Evolutionary conservation across 495 filamentous ascomycete species (phyloP), one percentile per base, ranked within the genome.

Genomic region (Trichoderma parareesei): DNA sequence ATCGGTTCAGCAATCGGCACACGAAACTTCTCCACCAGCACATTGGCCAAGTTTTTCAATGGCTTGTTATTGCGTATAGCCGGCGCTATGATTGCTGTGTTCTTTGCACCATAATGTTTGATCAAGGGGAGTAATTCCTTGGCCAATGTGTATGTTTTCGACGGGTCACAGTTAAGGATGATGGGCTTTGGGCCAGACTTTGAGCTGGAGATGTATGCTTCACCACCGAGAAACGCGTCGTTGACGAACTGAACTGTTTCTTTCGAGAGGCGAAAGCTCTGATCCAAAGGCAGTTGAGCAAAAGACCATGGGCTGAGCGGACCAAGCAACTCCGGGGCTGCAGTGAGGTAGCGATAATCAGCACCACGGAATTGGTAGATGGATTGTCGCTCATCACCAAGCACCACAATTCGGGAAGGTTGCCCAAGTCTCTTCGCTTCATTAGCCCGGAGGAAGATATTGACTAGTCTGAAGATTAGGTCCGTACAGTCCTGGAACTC

Each of bases 301-400:
- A 53, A 64, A 35, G 63, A 44, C 33, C 27, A 64, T n/a, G 63
- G 63, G 43, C 20, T 57, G 43, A 61, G 14, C 8, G 27, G 43
- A 41, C 59, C 65, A 18, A 67, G 62, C 53, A 67, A 40, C 10
- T 64, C 65, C 18, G 65, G 62, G 40, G 62, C 48, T 27, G 55
- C 41, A 57, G 48, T 65, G 38, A 67, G 65, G 62, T 57, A 67
- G 27, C 65, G 61, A 2, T 55, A 38, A 65, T 67, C 62, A 62
- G 65, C 62, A 46, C 65, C 65, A 55, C 62, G 62, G 43, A 65
- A 67, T 55, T 48, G 18, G 55, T 67, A 67, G 48, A 67, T 67
- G 49, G 65, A 48, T 46, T 67, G 65, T 48, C 65, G 62, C 62
- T 67, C 62, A 49, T 67, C 65, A n/a, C 65, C 65, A 40, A 67